Evolutionary conservation across 75 land plant genomes (phyloP), one percentile per base, ranked within the genome.

Genomic region (Picea sitchensis): DNA sequence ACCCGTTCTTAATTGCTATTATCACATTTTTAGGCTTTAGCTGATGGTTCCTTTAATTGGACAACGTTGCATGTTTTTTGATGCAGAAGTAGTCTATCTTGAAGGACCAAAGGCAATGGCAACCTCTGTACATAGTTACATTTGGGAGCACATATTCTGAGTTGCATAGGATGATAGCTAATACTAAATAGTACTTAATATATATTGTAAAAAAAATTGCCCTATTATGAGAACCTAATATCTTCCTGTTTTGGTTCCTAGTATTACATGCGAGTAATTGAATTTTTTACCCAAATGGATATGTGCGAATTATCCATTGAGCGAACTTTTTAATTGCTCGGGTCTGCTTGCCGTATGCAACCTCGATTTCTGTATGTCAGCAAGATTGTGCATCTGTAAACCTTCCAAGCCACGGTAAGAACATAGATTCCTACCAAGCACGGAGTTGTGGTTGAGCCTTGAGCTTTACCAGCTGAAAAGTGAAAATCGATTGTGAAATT

Each of bases 111-210:
- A 71, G 73, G 73, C 73, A 71, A 71, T 20, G 51, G 54, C 12
- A 44, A 71, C 23, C 26, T 71, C 73, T 71, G 73, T 71, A 71
- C 73, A 71, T 71, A 71, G 73, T 69, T 36, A n/a, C 9, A 2
- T 36, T 20, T 6, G 47, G 73, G 9, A 71, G 36, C 18, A 11
- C 11, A 5, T 12, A 8, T 14, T 4, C 23, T n/a, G 18, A n/a
- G n/a, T 38, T 38, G 14, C 71, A 67, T 34, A 67, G 20, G 36
- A 47, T 71, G 9, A 38, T 47, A 38, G 44, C 44, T 71, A 11
- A 20, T 71, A 13, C 54, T 41, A 21, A 51, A 51, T 9, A 51
- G 56, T 51, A 51, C 12, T 51, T 51, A 47, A 2, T 71, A 41
- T 71, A 71, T 71, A 7, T 2, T 71, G 21, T 71, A 18, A 71